These are phyloP conservation scores for Gonium pectorale DNA, from an alignment of 139 green algal species.

Conservation along the genomic window DNA sequence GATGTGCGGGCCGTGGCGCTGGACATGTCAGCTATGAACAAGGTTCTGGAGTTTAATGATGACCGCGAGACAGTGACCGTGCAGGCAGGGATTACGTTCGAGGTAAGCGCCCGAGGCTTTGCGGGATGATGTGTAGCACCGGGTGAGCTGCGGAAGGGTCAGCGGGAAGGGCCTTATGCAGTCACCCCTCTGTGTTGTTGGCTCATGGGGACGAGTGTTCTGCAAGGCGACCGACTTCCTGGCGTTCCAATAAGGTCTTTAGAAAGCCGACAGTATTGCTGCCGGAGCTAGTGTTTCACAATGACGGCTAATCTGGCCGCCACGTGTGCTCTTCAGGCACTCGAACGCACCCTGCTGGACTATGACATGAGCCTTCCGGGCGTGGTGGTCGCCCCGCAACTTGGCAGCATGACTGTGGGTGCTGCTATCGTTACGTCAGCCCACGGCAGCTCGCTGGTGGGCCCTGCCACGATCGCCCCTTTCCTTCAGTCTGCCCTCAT, in stretches of 20 bases:
- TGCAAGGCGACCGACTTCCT: too few relatives aligned
- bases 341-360: constrained; percentile 44
- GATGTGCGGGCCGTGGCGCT: constrained; percentile 25
- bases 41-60: constrained; percentile 29
- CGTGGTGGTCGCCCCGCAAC: constrained; percentile 9
- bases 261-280: too few relatives aligned
- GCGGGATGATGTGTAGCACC: background rate
- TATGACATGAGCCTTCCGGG: constrained; percentile 54
- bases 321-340: constrained; percentile 18
- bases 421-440: constrained; percentile 33
- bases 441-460: constrained; percentile 53
- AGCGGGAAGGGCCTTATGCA: too few relatives aligned
- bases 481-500: constrained; percentile 44
- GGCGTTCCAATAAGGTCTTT: too few relatives aligned
- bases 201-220: too few relatives aligned
- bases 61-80: constrained; percentile 44
- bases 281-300: too few relatives aligned
- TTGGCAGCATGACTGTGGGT: constrained; percentile 43
- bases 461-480: constrained; percentile 34
- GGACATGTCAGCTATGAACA: constrained; percentile 51
- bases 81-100: constrained; percentile 56
- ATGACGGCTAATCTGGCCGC: too few relatives aligned
- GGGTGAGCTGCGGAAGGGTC: too few relatives aligned
- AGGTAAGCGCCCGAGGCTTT: constrained; percentile 46
- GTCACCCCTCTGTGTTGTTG: too few relatives aligned